Percentiles rank a stretch among this genome's conserved stretches.
Evolutionary conservation across 2,329 filamentous ascomycete species (phyloP).

Genomic region (Monilinia laxa): DNA sequence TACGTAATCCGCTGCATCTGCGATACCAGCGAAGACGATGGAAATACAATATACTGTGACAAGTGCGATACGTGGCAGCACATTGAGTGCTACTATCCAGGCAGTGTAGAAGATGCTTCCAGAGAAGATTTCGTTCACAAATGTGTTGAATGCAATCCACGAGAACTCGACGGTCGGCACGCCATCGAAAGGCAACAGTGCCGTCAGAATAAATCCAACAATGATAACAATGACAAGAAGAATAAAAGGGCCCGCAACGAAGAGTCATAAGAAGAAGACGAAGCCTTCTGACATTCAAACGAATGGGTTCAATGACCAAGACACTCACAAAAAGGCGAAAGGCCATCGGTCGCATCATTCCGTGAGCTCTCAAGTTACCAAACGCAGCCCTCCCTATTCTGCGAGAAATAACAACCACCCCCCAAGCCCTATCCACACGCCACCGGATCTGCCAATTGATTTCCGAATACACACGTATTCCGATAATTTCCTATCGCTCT

Average conservation of each 20-base stretch:
- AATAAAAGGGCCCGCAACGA: slow-evolving; percentile 72
- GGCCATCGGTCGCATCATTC: slow-evolving; percentile 78
- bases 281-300: slow-evolving; percentile 68
- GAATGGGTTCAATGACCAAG: slow-evolving; percentile 65
- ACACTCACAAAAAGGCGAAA: slow-evolving; percentile 72
- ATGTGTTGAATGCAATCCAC: slow-evolving; percentile 84
- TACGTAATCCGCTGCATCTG: slow-evolving; percentile 99
- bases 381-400: slow-evolving; percentile 64
- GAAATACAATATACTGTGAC: slow-evolving; percentile 96
- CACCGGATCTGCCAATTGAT: slow-evolving; percentile 63
- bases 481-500: slow-evolving; percentile 71
- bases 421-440: slow-evolving; percentile 75
- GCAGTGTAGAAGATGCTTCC: slow-evolving; percentile 70
- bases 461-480: slow-evolving; percentile 69
- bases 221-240: slow-evolving; percentile 62
- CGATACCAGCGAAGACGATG: slow-evolving; percentile 89
- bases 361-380: slow-evolving; percentile 61
- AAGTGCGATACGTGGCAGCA: slow-evolving; percentile 97
- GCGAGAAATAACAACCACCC: slow-evolving; percentile 58
- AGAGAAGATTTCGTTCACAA: slow-evolving; percentile 74
- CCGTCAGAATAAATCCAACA: slow-evolving; percentile 53
- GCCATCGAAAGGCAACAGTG: slow-evolving; percentile 72
- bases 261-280: slow-evolving; percentile 84
- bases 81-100: slow-evolving; percentile 89
- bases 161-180: slow-evolving; percentile 68